phyloP scores from a whole-genome alignment of 1,284 basidiomycete species.

The Cutaneotrichosporon cutaneum region DNA sequence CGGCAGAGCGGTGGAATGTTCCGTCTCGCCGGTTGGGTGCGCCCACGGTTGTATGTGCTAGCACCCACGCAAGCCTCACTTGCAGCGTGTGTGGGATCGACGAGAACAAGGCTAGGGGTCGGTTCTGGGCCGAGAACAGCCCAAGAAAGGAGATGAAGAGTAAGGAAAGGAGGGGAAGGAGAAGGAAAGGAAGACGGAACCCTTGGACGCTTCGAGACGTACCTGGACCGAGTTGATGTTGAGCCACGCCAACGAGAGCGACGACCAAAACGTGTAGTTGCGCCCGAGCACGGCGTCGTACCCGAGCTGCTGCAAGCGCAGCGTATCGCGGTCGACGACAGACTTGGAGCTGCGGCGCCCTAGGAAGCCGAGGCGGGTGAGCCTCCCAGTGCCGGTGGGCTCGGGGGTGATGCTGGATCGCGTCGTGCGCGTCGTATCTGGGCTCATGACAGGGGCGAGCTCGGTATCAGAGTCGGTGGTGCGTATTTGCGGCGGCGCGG shows the following conservation, averaged over 20 bases:
- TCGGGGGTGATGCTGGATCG: slow-evolving; percentile 3
- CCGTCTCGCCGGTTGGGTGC: not conserved
- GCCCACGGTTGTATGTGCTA: not conserved
- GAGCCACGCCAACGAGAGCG: slow-evolving; percentile 44
- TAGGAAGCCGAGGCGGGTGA: slow-evolving; percentile 9
- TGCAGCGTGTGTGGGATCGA: no score
- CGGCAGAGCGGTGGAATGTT: not conserved
- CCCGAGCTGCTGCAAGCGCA: slow-evolving; percentile 47
- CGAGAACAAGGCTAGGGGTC: not conserved
- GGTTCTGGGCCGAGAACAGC: not conserved
- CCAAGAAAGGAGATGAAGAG: not conserved
- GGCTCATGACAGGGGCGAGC: slow-evolving; percentile 10
- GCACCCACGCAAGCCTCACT: no score
- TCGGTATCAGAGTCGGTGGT: not conserved
- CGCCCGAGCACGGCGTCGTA: slow-evolving; percentile 51
- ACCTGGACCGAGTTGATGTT: slow-evolving; percentile 49
- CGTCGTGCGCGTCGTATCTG: slow-evolving; percentile 8
- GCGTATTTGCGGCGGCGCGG: slow-evolving; percentile 30
- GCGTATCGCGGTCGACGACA: slow-evolving; percentile 43
- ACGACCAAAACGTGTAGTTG: slow-evolving; percentile 52
- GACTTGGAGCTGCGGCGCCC: slow-evolving; percentile 9
- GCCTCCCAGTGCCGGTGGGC: not conserved
- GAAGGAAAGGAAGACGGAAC: not conserved
- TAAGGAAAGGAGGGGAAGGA: not conserved
- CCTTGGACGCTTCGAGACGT: slow-evolving; percentile 12